These are phyloP conservation scores for Gloeophyllum trabeum DNA, from an alignment of 768 basidiomycete species.

Conservation along the genomic window DNA sequence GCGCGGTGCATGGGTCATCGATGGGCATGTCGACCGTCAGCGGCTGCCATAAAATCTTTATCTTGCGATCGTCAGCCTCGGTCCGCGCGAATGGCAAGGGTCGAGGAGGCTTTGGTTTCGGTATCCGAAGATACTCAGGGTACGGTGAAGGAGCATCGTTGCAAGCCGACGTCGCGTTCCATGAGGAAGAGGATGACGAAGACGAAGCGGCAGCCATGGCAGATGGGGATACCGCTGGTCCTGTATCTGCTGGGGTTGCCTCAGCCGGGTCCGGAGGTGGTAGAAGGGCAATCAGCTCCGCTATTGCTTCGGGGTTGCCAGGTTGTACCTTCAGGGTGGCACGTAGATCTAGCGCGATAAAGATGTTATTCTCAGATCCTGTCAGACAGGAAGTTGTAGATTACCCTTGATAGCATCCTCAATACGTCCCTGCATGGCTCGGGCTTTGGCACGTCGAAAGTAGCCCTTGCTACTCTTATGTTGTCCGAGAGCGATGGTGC, in stretches of 20 bases:
- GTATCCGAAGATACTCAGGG: constrained; percentile 19
- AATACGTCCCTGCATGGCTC: constrained; percentile 42
- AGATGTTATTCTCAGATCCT: neutral
- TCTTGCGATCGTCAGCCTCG: constrained; percentile 35
- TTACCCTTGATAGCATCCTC: constrained; percentile 54
- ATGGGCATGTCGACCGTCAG: constrained; percentile 25
- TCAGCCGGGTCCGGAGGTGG: constrained; percentile 9
- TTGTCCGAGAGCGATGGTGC: constrained; percentile 50
- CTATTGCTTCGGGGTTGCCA: constrained; percentile 46
- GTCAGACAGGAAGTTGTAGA: neutral
- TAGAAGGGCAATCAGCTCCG: constrained; percentile 37
- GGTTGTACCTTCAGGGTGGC: constrained; percentile 53
- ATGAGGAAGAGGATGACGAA: constrained; percentile 9
- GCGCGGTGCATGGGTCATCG: constrained; percentile 4
- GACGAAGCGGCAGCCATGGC: constrained; percentile 15
- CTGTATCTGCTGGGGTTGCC: constrained; percentile 6
- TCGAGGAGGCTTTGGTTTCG: constrained; percentile 30
- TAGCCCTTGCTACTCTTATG: constrained; percentile 61
- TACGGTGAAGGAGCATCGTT: neutral
- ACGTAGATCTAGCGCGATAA: constrained; percentile 32
- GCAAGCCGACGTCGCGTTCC: neutral
- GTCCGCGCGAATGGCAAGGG: constrained; percentile 42
- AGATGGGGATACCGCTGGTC: constrained; percentile 2
- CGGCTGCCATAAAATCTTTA: constrained; percentile 40
- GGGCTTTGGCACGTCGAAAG: constrained; percentile 58